Conservation (phyloP, 768 basidiomycete genomes). For the Podaxis carcinomalis region DNA sequence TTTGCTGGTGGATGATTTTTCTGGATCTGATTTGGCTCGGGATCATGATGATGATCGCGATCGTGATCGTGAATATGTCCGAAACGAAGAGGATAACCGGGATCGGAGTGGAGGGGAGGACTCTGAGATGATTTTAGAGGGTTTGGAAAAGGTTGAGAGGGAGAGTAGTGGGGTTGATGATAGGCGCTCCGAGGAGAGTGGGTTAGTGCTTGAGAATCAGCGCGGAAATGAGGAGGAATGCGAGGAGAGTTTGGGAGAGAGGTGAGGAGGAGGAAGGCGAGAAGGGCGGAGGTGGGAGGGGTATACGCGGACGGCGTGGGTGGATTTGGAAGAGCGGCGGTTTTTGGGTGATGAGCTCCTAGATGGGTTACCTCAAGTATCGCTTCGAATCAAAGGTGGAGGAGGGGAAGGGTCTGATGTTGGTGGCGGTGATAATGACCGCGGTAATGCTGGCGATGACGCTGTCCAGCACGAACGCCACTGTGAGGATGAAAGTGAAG, state of each 20-base stretch:
- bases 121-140: conserved; percentile 1
- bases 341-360: background rate
- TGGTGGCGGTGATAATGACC: background rate
- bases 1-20: background rate
- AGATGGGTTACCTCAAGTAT: background rate
- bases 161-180: no score
- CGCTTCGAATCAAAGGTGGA: background rate
- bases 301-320: background rate
- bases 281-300: background rate
- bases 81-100: background rate
- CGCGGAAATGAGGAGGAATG: no score
- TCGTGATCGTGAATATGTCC: background rate
- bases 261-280: background rate
- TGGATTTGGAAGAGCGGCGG: background rate
- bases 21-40: background rate
- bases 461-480: background rate
- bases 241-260: no score
- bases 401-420: background rate
- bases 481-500: background rate
- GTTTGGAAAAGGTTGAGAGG: background rate
- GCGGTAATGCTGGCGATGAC: background rate
- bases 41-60: background rate
- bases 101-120: background rate
- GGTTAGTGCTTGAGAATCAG: no score
- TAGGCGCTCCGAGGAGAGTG: no score